phyloP scores from a whole-genome alignment of 108 stramenopile genomes.

The Bacterosira constricta region DNA sequence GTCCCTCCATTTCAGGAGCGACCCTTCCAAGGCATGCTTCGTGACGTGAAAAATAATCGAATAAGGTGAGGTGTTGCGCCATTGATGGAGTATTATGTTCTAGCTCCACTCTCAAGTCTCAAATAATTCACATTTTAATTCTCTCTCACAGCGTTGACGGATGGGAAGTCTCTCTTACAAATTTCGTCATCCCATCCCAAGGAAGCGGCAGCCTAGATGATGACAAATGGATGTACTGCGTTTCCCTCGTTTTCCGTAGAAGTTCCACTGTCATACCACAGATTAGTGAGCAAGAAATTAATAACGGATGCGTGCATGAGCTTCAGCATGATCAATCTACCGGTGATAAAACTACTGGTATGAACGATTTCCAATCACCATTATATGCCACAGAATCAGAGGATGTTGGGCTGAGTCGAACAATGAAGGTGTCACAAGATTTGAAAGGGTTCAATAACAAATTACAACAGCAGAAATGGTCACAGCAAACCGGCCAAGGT shows the following conservation, averaged over 20 bases:
- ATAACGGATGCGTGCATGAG: conserved; percentile 11
- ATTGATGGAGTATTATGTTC: neutral
- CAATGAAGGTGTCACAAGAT: conserved; percentile 46
- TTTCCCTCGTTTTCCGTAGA: conserved; percentile 70
- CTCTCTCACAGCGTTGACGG: conserved; percentile 56
- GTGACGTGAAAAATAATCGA: conserved; percentile 9
- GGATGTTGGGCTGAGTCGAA: conserved; percentile 31
- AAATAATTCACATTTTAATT: neutral
- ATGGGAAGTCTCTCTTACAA: conserved; percentile 80
- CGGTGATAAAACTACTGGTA: neutral
- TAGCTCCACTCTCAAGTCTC: conserved; percentile 16
- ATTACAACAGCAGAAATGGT: conserved; percentile 52
- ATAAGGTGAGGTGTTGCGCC: conserved; percentile 17
- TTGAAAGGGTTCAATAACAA: conserved; percentile 56
- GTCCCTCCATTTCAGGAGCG: conserved; percentile 53
- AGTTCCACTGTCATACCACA: neutral
- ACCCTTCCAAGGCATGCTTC: conserved; percentile 47
- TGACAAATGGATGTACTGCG: conserved; percentile 67
- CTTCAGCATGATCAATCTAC: conserved; percentile 1
- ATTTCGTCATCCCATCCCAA: conserved; percentile 69
- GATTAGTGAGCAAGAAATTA: conserved; percentile 10
- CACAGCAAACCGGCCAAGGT: conserved; percentile 32
- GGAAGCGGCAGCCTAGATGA: conserved; percentile 48
- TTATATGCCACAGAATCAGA: conserved; percentile 22
- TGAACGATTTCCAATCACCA: conserved; percentile 46